phyloP scores from a whole-genome alignment of 1,284 basidiomycete genomes.

The Vanrija sp. region DNA sequence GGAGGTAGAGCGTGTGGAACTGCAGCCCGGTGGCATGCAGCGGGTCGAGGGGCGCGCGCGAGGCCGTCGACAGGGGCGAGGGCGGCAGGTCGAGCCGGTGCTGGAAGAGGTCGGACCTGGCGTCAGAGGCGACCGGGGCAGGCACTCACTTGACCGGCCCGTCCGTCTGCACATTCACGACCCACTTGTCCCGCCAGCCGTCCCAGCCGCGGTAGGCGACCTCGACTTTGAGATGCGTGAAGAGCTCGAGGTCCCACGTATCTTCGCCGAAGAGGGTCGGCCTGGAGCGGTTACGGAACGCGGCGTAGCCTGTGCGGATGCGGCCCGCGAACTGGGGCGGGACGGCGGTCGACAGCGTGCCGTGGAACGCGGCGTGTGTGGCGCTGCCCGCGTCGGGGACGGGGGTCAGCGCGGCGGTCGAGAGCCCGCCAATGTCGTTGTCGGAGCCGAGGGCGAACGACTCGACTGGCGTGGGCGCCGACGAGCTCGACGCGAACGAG shows the following conservation, averaged over 20 bases:
- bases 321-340: slow-evolving; percentile 35
- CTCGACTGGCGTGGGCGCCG: slow-evolving; percentile 16
- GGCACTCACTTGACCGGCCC: slow-evolving; percentile 47
- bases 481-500: slow-evolving; percentile 22
- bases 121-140: background rate
- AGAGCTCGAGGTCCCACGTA: slow-evolving; percentile 51
- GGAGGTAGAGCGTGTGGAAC: slow-evolving; percentile 52
- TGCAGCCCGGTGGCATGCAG: slow-evolving; percentile 21
- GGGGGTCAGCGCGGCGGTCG: slow-evolving; percentile 30
- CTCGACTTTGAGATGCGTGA: slow-evolving; percentile 50
- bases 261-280: slow-evolving; percentile 52
- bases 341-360: slow-evolving; percentile 41
- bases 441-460: slow-evolving; percentile 39
- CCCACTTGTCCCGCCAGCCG: slow-evolving; percentile 49
- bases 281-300: slow-evolving; percentile 51
- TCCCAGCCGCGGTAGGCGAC: slow-evolving; percentile 48
- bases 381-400: slow-evolving; percentile 12
- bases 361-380: slow-evolving; percentile 38
- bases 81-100: slow-evolving; percentile 51
- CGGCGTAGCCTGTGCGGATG: slow-evolving; percentile 53
- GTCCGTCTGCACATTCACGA: slow-evolving; percentile 53
- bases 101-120: slow-evolving; percentile 53
- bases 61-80: slow-evolving; percentile 21
- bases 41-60: slow-evolving; percentile 25
- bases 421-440: slow-evolving; percentile 43